Conservation (phyloP, 495 filamentous ascomycete species). For the Xylaria flabelliformis region DNA sequence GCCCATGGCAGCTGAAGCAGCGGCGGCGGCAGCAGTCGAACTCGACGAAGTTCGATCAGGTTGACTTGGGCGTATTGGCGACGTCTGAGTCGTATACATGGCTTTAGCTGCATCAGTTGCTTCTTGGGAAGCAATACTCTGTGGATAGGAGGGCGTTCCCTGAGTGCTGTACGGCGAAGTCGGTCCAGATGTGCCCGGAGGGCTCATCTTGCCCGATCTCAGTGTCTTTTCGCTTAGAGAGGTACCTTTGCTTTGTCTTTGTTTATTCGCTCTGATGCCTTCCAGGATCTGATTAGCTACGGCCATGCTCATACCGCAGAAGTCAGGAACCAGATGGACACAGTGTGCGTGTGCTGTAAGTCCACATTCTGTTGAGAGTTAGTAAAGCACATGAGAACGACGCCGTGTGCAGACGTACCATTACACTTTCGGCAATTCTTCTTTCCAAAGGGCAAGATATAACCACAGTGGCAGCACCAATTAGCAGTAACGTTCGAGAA, state of each 20-base stretch:
- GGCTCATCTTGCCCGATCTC: slow-evolving; percentile 57
- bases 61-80: slow-evolving; percentile 47
- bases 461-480: slow-evolving; percentile 99
- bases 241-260: slow-evolving; percentile 56
- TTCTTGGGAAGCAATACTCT: slow-evolving; percentile 50
- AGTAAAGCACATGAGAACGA: slow-evolving; percentile 28
- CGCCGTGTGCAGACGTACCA: slow-evolving; percentile 58
- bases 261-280: slow-evolving; percentile 67
- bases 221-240: slow-evolving; percentile 71
- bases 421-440: slow-evolving; percentile 92
- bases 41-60: slow-evolving; percentile 50
- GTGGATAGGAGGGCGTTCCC: slow-evolving; percentile 41
- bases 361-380: slow-evolving; percentile 72
- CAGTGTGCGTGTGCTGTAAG: slow-evolving; percentile 92
- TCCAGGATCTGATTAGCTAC: slow-evolving; percentile 90
- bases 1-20: slow-evolving; percentile 54
- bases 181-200: slow-evolving; percentile 42
- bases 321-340: slow-evolving; percentile 95
- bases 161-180: slow-evolving; percentile 37
- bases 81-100: slow-evolving; percentile 59
- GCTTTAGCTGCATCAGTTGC: slow-evolving; percentile 58
- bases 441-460: slow-evolving; percentile 94
- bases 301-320: slow-evolving; percentile 99
- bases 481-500: slow-evolving; percentile 98
- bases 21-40: slow-evolving; percentile 51